Percentiles rank a stretch among this genome's conserved stretches.
Evolutionary conservation across 495 filamentous ascomycete species (phyloP).

Genomic region (Penicillium ochrochloron): DNA sequence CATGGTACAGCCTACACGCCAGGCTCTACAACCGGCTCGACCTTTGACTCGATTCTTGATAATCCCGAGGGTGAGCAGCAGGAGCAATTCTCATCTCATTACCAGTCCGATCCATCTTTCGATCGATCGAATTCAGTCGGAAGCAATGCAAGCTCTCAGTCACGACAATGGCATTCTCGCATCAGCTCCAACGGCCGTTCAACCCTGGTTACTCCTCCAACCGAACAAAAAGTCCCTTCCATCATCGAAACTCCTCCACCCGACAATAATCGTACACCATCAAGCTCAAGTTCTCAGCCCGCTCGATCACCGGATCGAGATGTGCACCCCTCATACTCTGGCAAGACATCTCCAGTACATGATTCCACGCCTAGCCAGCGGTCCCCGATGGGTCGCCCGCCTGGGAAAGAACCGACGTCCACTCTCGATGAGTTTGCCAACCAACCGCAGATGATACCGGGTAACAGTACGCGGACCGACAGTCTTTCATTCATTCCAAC

Average conservation of each 20-base stretch:
- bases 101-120: constrained; percentile 13
- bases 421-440: constrained; percentile 45
- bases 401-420: constrained; percentile 35
- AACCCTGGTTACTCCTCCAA: constrained; percentile 40
- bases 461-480: constrained; percentile 73
- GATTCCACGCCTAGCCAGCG: constrained; percentile 36
- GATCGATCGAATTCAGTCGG: constrained; percentile 18
- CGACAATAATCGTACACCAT: constrained; percentile 34
- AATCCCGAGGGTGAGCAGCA: constrained; percentile 33
- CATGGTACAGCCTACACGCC: constrained; percentile 30
- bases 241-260: constrained; percentile 71
- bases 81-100: constrained; percentile 10
- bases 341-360: constrained; percentile 29
- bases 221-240: constrained; percentile 59
- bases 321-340: constrained; percentile 33
- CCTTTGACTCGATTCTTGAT: constrained; percentile 37
- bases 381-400: constrained; percentile 28
- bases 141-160: constrained; percentile 32
- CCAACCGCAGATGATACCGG: constrained; percentile 61
- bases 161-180: constrained; percentile 49
- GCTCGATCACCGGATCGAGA: constrained; percentile 61
- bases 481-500: constrained; percentile 85
- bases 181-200: constrained; percentile 54
- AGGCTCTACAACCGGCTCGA: constrained; percentile 28
- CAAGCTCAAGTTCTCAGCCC: constrained; percentile 39